Evolutionary conservation across 352 stramenopile species (phyloP).

Genomic region (Nothophytophthora sp.): DNA sequence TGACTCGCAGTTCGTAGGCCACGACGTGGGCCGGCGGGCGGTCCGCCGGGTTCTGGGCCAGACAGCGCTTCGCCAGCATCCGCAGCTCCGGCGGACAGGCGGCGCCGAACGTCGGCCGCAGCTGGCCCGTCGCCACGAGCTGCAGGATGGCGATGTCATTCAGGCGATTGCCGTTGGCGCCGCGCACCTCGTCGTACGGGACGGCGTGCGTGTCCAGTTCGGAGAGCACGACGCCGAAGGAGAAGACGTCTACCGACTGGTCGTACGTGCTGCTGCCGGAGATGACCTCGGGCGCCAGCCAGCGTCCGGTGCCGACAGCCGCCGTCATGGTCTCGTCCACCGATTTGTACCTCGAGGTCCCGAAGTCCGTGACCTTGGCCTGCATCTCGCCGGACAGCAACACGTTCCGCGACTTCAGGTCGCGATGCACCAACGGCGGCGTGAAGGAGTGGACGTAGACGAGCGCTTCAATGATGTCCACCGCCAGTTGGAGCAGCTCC

Average conservation of each 20-base stretch:
- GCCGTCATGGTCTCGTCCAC: constrained; percentile 52
- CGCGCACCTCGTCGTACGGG: constrained; percentile 45
- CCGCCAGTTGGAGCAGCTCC: constrained; percentile 52
- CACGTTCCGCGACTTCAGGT: constrained; percentile 66
- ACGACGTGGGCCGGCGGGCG: constrained; percentile 45
- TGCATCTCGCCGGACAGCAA: constrained; percentile 35
- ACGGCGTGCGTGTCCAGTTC: constrained; percentile 59
- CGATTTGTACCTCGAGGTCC: constrained; percentile 40
- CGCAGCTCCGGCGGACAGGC: constrained; percentile 37
- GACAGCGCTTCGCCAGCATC: constrained; percentile 31
- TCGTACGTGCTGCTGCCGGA: constrained; percentile 45
- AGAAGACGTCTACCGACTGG: constrained; percentile 54
- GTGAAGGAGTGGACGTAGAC: constrained; percentile 66
- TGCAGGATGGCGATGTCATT: constrained; percentile 51
- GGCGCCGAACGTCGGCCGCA: constrained; percentile 34
- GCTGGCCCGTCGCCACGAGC: constrained; percentile 31
- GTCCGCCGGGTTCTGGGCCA: constrained; percentile 28
- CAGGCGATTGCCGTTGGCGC: constrained; percentile 30
- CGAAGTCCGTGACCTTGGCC: constrained; percentile 73
- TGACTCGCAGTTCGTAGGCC: constrained; percentile 39
- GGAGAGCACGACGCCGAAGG: constrained; percentile 54
- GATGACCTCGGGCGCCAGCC: constrained; percentile 65
- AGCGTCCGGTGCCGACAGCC: constrained; percentile 46
- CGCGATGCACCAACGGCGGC: constrained; percentile 54
- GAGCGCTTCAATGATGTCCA: constrained; percentile 51